Evolutionary conservation across 495 filamentous ascomycete genomes (phyloP), one percentile per base, ranked within the genome.

Genomic region (Podospora fimiseda): DNA sequence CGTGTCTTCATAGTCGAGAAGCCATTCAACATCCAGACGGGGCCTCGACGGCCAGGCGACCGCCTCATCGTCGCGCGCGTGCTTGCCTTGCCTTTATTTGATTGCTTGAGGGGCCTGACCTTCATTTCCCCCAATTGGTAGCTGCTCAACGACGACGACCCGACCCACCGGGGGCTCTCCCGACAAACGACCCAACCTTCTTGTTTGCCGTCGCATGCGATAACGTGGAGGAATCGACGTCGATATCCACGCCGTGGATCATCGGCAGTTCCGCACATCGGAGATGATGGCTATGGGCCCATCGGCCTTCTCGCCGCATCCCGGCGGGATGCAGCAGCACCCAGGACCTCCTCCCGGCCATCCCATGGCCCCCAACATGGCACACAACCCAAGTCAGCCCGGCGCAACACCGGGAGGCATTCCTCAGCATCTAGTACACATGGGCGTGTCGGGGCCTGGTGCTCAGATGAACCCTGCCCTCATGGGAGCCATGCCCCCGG

Each of bases 401-500:
- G 80, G 79, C 58, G 70, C 80, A 53, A 77, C 78, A 19, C 85
- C 72, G 58, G 74, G 77, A 53, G 71, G 72, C 19, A 90, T 94
- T 76, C 81, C 82, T 38, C 88, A 87, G 60, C 85, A 86, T 66
- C 66, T 77, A 50, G 67, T 66, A 64, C 89, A 93, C 61, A 85
- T 87, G 62, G 87, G 86, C 38, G 89, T 89, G n/a, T 90, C 89
- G 33, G 87, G 80, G 9, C 87, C 89, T 7, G 84, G 83, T 51
- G 82, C 80, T 37, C 89, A 93, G 60, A 88, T 91, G 30, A 89
- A 79, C 61, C 87, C 91, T 55, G 79, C 83, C 20, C 83, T 87
- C 53, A 74, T 92, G 85, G 87, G 72, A 50, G 85, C 81, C 7
- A 91, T 95, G 82, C 86, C 87, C 59, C 86, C 86, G 42, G 87